Evolutionary conservation across 306 rosid genomes (phyloP), one percentile per base, ranked within the genome.

Genomic region (Vigna trinervia): DNA sequence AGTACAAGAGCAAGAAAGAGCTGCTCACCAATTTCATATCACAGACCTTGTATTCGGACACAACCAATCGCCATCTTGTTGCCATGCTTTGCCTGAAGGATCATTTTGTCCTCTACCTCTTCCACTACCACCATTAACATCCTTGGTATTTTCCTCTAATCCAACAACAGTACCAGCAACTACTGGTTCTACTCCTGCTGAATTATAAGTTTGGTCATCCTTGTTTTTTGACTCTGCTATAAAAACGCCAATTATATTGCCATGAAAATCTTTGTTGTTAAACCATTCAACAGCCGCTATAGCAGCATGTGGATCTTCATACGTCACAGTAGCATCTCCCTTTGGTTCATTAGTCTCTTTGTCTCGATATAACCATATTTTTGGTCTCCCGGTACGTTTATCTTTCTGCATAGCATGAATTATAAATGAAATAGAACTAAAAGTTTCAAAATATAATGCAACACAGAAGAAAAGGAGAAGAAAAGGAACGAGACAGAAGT

Each of bases 41-140:
- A 95, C 97, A 90, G 97, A 95, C 99, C 99, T 95, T 92, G 99
- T 90, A 95, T 95, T 92, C 77, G 97, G 97, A 82, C 99, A 95
- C 84, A 82, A 36, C 99, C 99, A 95, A 83, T 95, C 99, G 79
- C 99, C 97, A 36, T 95, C 99, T 81, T 95, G 97, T 80, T 92
- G 97, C 99, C 99, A 95, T 20, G 96, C 84, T 84, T 95, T 92
- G 84, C 93, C 95, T 23, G 97, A 57, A 83, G 87, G 76, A 85
- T 94, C 97, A 77, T 64, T 86, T 70, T 69, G 94, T 56, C 97
- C 97, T 86, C 91, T 84, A 69, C 95, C 97, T 70, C 87, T 76
- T 76, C 92, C 93, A 68, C 69, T 83, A 48, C 75, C 90, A 47
- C 77, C 99, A 47, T 95, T 85, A 63, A 83, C 52, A 81, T 83